Base-by-base conservation (phyloP, 805 yeast genomes). In the Saturnispora dispora region DNA sequence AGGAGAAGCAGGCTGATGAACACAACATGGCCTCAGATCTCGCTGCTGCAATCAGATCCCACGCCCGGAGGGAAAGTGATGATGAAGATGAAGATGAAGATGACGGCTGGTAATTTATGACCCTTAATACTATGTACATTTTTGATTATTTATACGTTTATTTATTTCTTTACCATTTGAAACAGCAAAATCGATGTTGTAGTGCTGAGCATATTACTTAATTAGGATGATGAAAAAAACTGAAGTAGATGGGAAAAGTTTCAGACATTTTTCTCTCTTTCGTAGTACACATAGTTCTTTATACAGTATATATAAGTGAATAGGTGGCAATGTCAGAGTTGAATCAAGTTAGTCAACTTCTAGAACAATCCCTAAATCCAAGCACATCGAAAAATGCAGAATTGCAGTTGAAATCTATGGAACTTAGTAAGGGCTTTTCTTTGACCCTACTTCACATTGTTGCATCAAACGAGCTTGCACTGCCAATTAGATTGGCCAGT, bases 11-110 rank as follows among this genome's bases (percentile, higher is more conserved):
- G 57, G 76, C 75, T 52, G 84, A 78, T 51, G 87, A 82, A 54
- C 69, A 70, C 15, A 67, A 72, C 1, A 71, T 87, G 58, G 93
- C 91, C 11, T 90, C 88, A n/a, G 89, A 91, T 6, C 71, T 89
- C 53, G 96, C 96, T 0, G 88, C 86, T 53, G 96, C 96, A 1
- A 76, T 89, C 59, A 85, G 84, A 63, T 85, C 82, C 48, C 78
- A 93, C 63, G 88, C 88, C 3, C 71, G 74, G 51, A 78, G 88
- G 15, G 85, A 79, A 39, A 80, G 83, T 55, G 88, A 81, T 51
- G 89, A 81, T 15, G 90, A 83, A 51, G 84, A 76, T 2, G 86
- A 78, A 2, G 85, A 78, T 2, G 85, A 78, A 20, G 83, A 81
- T 45, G 84, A 77, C 40, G 81, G 75, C 45, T 65, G 68, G 65